A percentile compares a stretch with the other conserved stretches of the same genome.
phyloP scores from a whole-genome alignment of 2,329 filamentous ascomycete genomes.

The Aspergillus sp. region DNA sequence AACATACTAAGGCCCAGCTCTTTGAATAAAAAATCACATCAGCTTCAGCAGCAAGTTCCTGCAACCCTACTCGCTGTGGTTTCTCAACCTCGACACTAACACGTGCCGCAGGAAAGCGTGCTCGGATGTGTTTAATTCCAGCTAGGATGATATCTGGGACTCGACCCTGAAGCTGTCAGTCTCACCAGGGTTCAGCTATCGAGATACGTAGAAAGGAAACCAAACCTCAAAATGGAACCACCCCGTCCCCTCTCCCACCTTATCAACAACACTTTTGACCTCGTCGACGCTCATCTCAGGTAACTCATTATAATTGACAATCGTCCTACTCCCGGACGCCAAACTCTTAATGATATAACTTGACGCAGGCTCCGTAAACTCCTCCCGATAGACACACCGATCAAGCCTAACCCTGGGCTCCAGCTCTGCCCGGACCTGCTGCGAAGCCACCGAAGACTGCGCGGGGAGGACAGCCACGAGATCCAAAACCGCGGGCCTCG shows the following conservation, averaged over 20 bases:
- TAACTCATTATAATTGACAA: conserved; percentile 62
- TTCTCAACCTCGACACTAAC: conserved; percentile 69
- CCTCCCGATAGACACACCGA: conserved; percentile 53
- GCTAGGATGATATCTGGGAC: conserved; percentile 52
- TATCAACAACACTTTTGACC: conserved; percentile 43
- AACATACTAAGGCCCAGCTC: conserved; percentile 57
- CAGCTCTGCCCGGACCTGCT: conserved; percentile 50
- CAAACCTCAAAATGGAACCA: conserved; percentile 69
- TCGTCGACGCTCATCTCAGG: conserved; percentile 59
- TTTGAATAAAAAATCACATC: conserved; percentile 68
- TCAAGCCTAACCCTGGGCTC: conserved; percentile 42
- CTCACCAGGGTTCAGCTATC: not conserved
- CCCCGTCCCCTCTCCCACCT: conserved; percentile 26
- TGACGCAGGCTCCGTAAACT: conserved; percentile 51
- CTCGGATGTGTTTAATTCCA: conserved; percentile 52
- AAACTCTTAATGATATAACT: conserved; percentile 61
- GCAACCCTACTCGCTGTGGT: conserved; percentile 53
- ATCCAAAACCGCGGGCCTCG: conserved; percentile 19
- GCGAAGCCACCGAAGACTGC: conserved; percentile 43
- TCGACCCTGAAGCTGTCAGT: conserved; percentile 45
- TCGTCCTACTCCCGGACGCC: conserved; percentile 54
- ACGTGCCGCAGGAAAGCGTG: conserved; percentile 35
- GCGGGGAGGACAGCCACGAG: conserved; percentile 47
- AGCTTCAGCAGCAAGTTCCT: conserved; percentile 52
- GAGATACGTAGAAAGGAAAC: conserved; percentile 3